Evolutionary conservation across 108 stramenopile species (phyloP).

Genomic region (Fistulifera pelliculosa): DNA sequence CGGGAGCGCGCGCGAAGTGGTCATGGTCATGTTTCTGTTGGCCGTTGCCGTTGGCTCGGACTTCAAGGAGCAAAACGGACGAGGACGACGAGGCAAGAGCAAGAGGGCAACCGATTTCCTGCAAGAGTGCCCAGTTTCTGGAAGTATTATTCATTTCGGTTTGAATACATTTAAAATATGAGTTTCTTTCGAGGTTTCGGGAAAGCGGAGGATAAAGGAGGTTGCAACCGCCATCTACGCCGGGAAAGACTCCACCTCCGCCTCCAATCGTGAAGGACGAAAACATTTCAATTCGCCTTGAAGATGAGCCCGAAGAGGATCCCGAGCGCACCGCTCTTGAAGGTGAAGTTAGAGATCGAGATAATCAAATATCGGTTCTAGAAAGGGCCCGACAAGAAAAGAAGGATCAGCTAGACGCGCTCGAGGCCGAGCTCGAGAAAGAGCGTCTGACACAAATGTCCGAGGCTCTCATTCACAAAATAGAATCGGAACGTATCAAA

Average conservation of each 20-base stretch:
- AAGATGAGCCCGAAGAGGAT: conserved; percentile 6
- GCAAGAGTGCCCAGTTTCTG: too few relatives aligned
- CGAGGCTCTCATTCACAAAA: conserved; percentile 39
- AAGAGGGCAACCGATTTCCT: too few relatives aligned
- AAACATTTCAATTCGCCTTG: conserved; percentile 4
- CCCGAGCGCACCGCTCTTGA: conserved; percentile 27
- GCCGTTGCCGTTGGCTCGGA: too few relatives aligned
- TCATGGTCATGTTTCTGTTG: too few relatives aligned
- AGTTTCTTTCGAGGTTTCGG: too few relatives aligned
- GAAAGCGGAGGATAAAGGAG: too few relatives aligned
- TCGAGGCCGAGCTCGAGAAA: conserved; percentile 42
- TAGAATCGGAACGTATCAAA: conserved; percentile 49
- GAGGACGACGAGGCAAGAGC: too few relatives aligned
- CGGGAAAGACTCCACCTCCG: conserved; percentile 1
- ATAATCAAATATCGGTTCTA: conserved; percentile 25
- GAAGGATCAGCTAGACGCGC: conserved; percentile 25
- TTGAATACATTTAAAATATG: too few relatives aligned
- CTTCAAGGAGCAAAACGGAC: too few relatives aligned
- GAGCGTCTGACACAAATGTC: conserved; percentile 48
- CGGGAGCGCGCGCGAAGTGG: too few relatives aligned
- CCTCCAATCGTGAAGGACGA: conserved; percentile 1
- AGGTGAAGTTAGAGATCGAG: conserved; percentile 31
- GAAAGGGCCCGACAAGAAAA: conserved; percentile 45
- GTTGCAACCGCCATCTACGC: too few relatives aligned
- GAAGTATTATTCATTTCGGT: too few relatives aligned